Base-by-base conservation (phyloP, 2,329 filamentous ascomycete species). In the Aureobasidium vineae region DNA sequence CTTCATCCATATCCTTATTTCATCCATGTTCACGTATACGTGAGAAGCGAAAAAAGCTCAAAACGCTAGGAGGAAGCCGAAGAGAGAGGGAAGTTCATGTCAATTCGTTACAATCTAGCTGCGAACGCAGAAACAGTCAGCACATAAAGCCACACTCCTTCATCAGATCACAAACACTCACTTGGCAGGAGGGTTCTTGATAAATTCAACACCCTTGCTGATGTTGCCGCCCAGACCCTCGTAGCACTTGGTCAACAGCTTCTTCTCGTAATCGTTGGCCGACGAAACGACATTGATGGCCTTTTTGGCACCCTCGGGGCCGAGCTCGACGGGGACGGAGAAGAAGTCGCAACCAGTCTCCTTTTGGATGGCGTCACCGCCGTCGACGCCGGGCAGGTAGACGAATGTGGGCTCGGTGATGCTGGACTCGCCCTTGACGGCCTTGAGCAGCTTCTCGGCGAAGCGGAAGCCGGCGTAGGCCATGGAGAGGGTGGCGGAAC, bases 401-500 rank as follows among this genome's bases (percentile, higher is more conserved):
- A 99, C 89, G 80, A 90, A 99, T 79, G 92, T 95, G 74, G 94
- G 92, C 85, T 97, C 94, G 69, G 97, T 84, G 73, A 99, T 90
- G 71, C 91, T 92, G 82, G 92, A 92, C 85, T 96, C 90, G 71
- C 95, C 95, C 81, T 90, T 90, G 75, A 84, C 79, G 73, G 93
- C 95, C 83, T 90, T 92, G 77, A 99, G 88, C 68, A 99, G 85
- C 82, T 93, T 92, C 85, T 98, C 92, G 73, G 95, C 91, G 76
- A 98, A 98, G 53, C 92, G 90, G 87, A 88, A 98, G 72, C 95
- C 95, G 72, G 95, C 95, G 78, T 92, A 96, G 69, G 92, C 92
- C 92, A 97, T 97, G 74, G 92, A 96, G 65, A 97, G 85, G 68
- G 92, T 97, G 71, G 92, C 92, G 69, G 91, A 96, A 71, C 92